Evolutionary conservation across 2,329 filamentous ascomycete species (phyloP).

Genomic region (Pseudocercospora macadamiae): DNA sequence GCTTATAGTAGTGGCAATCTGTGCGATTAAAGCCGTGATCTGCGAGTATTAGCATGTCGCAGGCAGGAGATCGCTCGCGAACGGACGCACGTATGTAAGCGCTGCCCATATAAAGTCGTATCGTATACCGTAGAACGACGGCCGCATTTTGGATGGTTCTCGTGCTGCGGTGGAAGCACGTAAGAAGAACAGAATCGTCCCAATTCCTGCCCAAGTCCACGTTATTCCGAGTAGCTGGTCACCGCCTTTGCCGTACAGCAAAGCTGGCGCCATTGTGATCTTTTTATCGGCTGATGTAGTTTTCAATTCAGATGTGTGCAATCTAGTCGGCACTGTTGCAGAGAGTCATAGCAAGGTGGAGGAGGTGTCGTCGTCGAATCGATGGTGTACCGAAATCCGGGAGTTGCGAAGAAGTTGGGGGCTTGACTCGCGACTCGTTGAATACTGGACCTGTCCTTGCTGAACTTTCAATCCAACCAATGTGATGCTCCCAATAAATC

Average conservation of each 20-base stretch:
- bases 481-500: not conserved
- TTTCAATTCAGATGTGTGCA: too few relatives aligned
- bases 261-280: not conserved
- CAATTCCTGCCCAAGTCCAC: conserved; percentile 21
- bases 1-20: conserved; percentile 9
- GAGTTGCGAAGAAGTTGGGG: too few relatives aligned
- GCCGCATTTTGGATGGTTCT: conserved; percentile 1
- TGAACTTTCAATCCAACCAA: not conserved
- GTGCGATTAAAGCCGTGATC: too few relatives aligned
- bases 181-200: conserved; percentile 13
- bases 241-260: not conserved
- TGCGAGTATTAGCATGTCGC: too few relatives aligned
- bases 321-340: too few relatives aligned
- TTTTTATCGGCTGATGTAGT: not conserved
- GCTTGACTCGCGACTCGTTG: too few relatives aligned
- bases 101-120: conserved; percentile 17
- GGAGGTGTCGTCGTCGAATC: too few relatives aligned
- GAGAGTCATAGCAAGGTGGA: too few relatives aligned
- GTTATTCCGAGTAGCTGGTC: conserved; percentile 15
- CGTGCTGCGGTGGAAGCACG: conserved; percentile 10
- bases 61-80: too few relatives aligned
- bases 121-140: conserved; percentile 9
- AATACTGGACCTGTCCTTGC: too few relatives aligned
- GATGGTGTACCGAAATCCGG: too few relatives aligned
- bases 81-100: conserved; percentile 10